A percentile compares a stretch with the other conserved stretches of the same genome.
phyloP scores from a whole-genome alignment of 176 grass and related monocot genomes.

The Bolboschoenus planiculmis region DNA sequence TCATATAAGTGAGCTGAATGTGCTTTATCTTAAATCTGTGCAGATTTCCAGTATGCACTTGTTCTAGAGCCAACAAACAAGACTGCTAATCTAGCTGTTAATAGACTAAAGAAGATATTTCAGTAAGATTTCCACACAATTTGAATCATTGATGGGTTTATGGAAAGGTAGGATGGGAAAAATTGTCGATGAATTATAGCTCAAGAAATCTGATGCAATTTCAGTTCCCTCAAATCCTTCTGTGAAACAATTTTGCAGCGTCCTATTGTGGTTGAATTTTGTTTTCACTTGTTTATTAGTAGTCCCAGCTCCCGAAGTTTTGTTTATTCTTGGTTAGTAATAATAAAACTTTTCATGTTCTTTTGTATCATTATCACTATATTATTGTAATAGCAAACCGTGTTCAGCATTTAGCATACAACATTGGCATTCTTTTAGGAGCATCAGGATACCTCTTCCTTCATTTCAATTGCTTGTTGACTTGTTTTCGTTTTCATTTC shows the following conservation, averaged over 20 bases:
- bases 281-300: not conserved
- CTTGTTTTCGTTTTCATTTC: not conserved
- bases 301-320: not conserved
- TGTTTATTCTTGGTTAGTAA: conserved; percentile 14
- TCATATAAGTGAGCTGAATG: not conserved
- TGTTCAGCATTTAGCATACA: not conserved
- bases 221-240: not conserved
- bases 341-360: not conserved
- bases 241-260: not conserved
- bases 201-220: not conserved
- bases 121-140: conserved; percentile 31
- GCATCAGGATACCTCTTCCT: not conserved
- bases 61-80: conserved; percentile 95
- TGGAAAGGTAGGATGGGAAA: not conserved
- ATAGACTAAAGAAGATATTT: conserved; percentile 83
- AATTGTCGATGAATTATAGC: not conserved
- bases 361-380: conserved; percentile 14
- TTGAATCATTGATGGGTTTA: conserved; percentile 2
- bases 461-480: no score
- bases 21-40: conserved; percentile 19
- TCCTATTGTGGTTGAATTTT: conserved; percentile 1
- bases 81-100: conserved; percentile 56
- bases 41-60: conserved; percentile 97
- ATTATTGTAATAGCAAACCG: not conserved
- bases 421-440: not conserved